Percentiles rank a stretch among this genome's conserved stretches.
phyloP scores from a whole-genome alignment of 2,329 filamentous ascomycete species.

The Sporothrix humicola region DNA sequence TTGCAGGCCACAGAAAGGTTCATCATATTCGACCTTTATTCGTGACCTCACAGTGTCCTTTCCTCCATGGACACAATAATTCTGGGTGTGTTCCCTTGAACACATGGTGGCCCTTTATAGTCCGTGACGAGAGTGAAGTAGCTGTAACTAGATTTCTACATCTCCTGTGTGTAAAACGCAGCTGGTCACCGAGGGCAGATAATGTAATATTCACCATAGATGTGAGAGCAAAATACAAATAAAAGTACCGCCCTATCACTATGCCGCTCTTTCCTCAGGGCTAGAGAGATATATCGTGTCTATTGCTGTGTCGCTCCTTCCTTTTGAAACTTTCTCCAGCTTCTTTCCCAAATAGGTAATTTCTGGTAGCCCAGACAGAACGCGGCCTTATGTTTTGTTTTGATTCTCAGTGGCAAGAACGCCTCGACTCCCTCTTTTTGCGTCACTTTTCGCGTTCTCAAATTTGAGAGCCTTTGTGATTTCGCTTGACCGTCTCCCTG shows the following conservation, averaged over 20 bases:
- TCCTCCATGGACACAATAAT: neutral
- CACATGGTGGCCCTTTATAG: neutral
- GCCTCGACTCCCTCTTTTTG: neutral
- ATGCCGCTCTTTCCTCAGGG: neutral
- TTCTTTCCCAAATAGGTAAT: conserved; percentile 28
- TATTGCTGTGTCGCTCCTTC: conserved; percentile 19
- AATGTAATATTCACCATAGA: neutral
- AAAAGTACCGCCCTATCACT: neutral
- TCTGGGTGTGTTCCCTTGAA: neutral
- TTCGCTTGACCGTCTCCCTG: neutral
- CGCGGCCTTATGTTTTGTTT: neutral
- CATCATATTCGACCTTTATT: neutral
- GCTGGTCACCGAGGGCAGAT: neutral
- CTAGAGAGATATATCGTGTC: too few species aligned
- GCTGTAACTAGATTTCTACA: too few species aligned
- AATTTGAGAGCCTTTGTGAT: neutral
- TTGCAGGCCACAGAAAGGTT: neutral
- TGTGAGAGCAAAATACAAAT: neutral
- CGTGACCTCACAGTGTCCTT: neutral
- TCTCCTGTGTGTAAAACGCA: neutral
- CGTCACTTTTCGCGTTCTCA: neutral
- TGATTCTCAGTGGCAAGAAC: neutral
- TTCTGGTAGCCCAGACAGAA: neutral
- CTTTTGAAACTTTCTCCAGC: neutral
- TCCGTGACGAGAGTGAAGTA: neutral